Evolutionary conservation across 2,329 filamentous ascomycete genomes (phyloP), one percentile per base, ranked within the genome.

Genomic region (Microdochium nivale): DNA sequence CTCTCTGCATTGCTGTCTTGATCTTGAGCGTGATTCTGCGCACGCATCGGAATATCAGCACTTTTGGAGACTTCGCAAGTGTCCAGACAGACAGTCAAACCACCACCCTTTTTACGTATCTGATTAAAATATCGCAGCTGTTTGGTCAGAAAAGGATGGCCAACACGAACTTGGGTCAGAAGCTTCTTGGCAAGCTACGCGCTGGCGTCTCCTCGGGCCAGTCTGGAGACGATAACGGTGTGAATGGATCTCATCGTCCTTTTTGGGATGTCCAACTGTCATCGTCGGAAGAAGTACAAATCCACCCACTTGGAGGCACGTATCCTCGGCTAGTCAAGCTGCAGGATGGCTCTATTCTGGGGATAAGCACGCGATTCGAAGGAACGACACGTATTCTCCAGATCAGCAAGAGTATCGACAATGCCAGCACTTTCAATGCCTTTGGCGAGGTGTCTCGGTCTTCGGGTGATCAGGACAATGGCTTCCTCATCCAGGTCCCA

Each of bases 271-370:
- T 44, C 16, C 9, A 11, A 21, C 3, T 5, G 7, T 16, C 40
- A 21, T 44, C n/a, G n/a, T n/a, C 40, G 16, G 21, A 13, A 16
- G 40, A 44, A 13, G 19, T 24, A 11, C 40, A 44, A 13, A 21
- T 70, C 7, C 62, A 70, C 44, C 59, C 64, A 2, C 47, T 56
- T 13, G 62, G 62, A 11, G 73, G 73, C 48, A 76, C 73, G 1
- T 77, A 77, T 53, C 73, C 74, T 1, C 74, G 74, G 13, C 65
- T 76, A 3, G 68, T 70, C 37, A 67, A 67, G 7, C 66, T 77
- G 0, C 60, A 65, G 0, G 72, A 76, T 50, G 72, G 72, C 27
- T 67, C 68, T 5, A 66, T 78, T n/a, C 65, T 77, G 1, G 69
- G 70, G 30, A 67, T 66, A n/a, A 72, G 70, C 49, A 77, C 74